A percentile compares a stretch with the other conserved stretches of the same genome.
phyloP scores from a whole-genome alignment of 2,329 filamentous ascomycete genomes.

The Sarocladiaceae sp. region DNA sequence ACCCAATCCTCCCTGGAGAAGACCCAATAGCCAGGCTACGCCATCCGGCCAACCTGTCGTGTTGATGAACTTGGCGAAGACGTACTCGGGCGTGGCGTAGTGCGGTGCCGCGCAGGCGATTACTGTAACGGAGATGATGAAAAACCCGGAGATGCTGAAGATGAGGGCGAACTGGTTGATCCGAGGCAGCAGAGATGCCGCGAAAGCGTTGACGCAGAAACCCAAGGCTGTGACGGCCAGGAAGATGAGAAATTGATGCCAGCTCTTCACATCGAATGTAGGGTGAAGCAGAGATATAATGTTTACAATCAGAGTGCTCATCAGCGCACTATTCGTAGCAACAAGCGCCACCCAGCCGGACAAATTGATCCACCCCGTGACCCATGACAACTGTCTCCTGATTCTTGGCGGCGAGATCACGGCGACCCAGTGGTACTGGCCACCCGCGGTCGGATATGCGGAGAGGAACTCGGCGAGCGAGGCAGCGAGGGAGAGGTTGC shows the following conservation, averaged over 20 bases:
- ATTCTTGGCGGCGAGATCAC: constrained; percentile 37
- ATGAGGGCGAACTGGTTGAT: constrained; percentile 67
- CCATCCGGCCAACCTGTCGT: constrained; percentile 41
- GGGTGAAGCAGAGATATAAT: constrained; percentile 59
- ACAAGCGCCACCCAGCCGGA: constrained; percentile 69
- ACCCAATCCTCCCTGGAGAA: constrained; percentile 34
- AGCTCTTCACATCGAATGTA: constrained; percentile 52
- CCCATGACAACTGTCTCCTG: background rate
- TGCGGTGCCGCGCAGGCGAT: constrained; percentile 55
- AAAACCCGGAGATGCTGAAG: constrained; percentile 67
- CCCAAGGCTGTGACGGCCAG: constrained; percentile 58
- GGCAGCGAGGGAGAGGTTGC: constrained; percentile 65
- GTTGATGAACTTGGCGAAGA: constrained; percentile 41
- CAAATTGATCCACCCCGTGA: constrained; percentile 33
- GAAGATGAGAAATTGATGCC: constrained; percentile 74
- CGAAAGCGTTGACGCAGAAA: constrained; percentile 62
- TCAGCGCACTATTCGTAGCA: constrained; percentile 64
- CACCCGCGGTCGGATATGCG: constrained; percentile 56
- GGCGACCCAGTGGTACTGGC: constrained; percentile 71
- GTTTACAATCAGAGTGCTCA: constrained; percentile 62
- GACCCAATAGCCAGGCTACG: constrained; percentile 41
- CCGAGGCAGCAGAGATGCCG: constrained; percentile 50
- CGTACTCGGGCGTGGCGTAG: constrained; percentile 27
- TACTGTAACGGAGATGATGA: constrained; percentile 65
- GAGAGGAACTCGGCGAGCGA: constrained; percentile 36